Evolutionary conservation across 352 stramenopile species (phyloP).

Genomic region (Pythium aristosporum): DNA sequence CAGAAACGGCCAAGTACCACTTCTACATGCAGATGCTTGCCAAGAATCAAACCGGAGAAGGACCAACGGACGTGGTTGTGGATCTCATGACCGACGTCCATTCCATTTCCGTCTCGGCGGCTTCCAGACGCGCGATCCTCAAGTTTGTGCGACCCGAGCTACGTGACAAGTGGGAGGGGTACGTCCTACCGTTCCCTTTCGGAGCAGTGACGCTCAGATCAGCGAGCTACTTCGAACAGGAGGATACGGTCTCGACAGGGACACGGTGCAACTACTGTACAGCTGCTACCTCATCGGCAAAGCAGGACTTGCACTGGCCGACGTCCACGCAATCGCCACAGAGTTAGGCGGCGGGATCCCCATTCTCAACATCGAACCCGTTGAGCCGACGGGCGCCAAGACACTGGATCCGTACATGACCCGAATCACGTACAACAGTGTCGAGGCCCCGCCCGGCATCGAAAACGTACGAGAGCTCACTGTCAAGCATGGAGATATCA

Average conservation of each 20-base stretch:
- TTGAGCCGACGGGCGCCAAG: conserved; percentile 5
- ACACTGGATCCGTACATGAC: conserved; percentile 10
- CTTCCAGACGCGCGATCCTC: conserved; percentile 8
- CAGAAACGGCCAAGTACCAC: conserved; percentile 11
- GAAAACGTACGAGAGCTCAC: not conserved
- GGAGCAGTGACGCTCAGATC: conserved; percentile 3
- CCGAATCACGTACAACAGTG: conserved; percentile 9
- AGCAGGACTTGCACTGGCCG: not conserved
- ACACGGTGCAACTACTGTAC: conserved; percentile 3
- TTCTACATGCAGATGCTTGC: conserved; percentile 5
- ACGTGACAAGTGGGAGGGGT: conserved; percentile 12
- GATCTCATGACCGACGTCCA: conserved; percentile 8
- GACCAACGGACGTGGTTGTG: not conserved
- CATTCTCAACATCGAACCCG: conserved; percentile 8
- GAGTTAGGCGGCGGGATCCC: not conserved
- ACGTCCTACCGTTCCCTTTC: not conserved
- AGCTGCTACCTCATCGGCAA: conserved; percentile 1
- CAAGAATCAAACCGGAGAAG: conserved; percentile 7
- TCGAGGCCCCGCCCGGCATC: not conserved
- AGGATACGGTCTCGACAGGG: conserved; percentile 9
- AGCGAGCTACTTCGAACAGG: conserved; percentile 8
- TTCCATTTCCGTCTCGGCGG: conserved; percentile 1
- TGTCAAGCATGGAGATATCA: not conserved
- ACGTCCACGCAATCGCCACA: not conserved
- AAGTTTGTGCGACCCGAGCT: conserved; percentile 12